phyloP scores from a whole-genome alignment of 148 eudicot species.

The Rhododendron ovatum region DNA sequence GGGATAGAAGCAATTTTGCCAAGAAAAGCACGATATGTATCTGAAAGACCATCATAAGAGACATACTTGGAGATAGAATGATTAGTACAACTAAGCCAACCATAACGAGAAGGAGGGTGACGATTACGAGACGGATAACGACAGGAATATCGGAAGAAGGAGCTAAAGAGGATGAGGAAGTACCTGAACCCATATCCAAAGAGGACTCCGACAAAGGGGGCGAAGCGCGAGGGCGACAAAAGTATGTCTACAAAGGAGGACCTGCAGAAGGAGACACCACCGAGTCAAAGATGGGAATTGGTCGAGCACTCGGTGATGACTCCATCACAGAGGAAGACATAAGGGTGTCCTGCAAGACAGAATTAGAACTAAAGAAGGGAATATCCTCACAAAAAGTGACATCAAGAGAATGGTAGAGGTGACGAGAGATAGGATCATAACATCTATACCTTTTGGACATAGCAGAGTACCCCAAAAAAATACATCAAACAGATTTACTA shows the following conservation, averaged over 20 bases:
- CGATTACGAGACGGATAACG: too few relatives aligned
- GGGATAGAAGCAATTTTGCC: not conserved
- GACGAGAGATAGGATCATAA: too few relatives aligned
- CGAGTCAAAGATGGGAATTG: not conserved
- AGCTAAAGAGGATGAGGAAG: too few relatives aligned
- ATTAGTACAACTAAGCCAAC: not conserved
- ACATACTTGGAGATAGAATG: not conserved
- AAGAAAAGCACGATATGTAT: not conserved
- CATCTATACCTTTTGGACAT: too few relatives aligned
- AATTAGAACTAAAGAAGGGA: not conserved
- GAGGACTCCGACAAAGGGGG: not conserved
- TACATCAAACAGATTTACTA: too few relatives aligned
- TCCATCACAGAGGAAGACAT: not conserved
- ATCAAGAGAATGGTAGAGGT: too few relatives aligned
- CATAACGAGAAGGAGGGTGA: not conserved
- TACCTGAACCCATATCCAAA: not conserved
- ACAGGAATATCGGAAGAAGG: not conserved
- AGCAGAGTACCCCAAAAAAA: too few relatives aligned
- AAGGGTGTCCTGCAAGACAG: not conserved
- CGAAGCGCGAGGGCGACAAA: not conserved
- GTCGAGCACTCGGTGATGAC: not conserved
- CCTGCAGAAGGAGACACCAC: not conserved
- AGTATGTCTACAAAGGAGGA: not conserved
- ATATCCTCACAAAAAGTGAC: not conserved
- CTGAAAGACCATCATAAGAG: not conserved